These are phyloP conservation scores for Elongisporangium undulatum DNA, from an alignment of 352 stramenopile species.

Conservation along the genomic window DNA sequence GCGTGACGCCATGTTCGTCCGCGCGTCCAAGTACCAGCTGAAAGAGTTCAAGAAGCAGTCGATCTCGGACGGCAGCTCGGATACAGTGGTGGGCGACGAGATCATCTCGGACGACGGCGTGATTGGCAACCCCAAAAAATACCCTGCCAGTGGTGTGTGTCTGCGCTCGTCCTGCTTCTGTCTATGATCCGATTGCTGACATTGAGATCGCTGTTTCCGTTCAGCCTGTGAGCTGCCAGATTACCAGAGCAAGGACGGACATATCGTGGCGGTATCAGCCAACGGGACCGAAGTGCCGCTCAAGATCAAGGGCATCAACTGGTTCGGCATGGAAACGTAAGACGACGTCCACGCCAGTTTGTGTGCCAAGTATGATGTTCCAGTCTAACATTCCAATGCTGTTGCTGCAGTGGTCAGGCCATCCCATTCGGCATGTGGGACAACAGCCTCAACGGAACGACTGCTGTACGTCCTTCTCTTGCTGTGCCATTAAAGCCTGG, in stretches of 20 bases:
- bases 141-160: conserved; percentile 49
- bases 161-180: neutral
- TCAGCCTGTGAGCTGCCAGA: conserved; percentile 52
- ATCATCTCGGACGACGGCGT: conserved; percentile 54
- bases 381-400: conserved; percentile 1
- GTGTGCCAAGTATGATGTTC: too few relatives aligned
- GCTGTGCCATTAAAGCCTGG: too few relatives aligned
- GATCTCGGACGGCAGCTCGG: conserved; percentile 9
- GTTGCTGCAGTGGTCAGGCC: conserved; percentile 24
- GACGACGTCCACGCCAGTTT: too few relatives aligned
- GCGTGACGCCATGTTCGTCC: neutral
- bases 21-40: neutral
- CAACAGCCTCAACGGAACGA: conserved; percentile 67
- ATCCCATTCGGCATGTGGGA: conserved; percentile 71
- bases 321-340: conserved; percentile 75
- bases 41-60: conserved; percentile 16
- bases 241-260: conserved; percentile 66
- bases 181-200: neutral
- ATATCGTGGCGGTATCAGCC: conserved; percentile 43
- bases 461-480: conserved; percentile 24
- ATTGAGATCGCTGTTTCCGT: neutral
- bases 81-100: conserved; percentile 6
- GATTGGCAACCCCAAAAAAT: conserved; percentile 70
- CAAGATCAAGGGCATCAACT: conserved; percentile 76
- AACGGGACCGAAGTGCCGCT: conserved; percentile 54